Percentiles rank a stretch among this genome's conserved stretches.
Evolutionary conservation across 106 monocot genomes (phyloP).

Genomic region (Ottelia alismoides): DNA sequence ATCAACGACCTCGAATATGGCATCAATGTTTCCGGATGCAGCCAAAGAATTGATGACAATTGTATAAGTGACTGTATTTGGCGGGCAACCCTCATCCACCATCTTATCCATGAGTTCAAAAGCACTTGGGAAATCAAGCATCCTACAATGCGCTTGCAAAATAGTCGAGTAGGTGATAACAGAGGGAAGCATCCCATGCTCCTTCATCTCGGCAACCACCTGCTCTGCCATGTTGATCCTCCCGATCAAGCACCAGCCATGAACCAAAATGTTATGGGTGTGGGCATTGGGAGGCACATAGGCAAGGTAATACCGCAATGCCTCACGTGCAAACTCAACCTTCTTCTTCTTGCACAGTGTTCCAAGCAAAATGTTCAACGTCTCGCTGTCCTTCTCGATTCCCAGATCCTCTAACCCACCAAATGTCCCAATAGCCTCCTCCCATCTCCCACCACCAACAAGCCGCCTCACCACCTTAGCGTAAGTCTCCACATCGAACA

Average conservation of each 20-base stretch:
- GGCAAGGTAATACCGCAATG: slow-evolving; percentile 33
- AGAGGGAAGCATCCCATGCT: slow-evolving; percentile 46
- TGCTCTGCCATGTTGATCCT: slow-evolving; percentile 61
- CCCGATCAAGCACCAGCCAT: slow-evolving; percentile 65
- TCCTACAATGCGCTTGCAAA: slow-evolving; percentile 48
- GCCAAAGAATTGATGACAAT: slow-evolving; percentile 47
- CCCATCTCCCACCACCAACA: slow-evolving; percentile 51
- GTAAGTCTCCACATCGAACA: slow-evolving; percentile 25
- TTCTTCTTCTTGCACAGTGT: slow-evolving; percentile 74
- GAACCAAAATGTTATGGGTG: slow-evolving; percentile 76
- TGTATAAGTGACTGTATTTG: slow-evolving; percentile 83
- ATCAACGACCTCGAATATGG: slow-evolving; percentile 26
- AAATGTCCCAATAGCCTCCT: slow-evolving; percentile 45
- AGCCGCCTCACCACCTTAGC: slow-evolving; percentile 79
- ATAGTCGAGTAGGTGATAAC: slow-evolving; percentile 70
- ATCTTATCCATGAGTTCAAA: slow-evolving; percentile 76
- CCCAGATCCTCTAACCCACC: slow-evolving; percentile 44
- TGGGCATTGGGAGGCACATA: slow-evolving; percentile 40
- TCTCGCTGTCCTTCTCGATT: slow-evolving; percentile 41
- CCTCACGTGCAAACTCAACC: slow-evolving; percentile 53
- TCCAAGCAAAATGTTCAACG: slow-evolving; percentile 74
- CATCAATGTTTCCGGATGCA: slow-evolving; percentile 25
- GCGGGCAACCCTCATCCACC: slow-evolving; percentile 38
- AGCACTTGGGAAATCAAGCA: slow-evolving; percentile 30
- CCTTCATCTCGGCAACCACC: slow-evolving; percentile 70